Evolutionary conservation across 345 rosid species (phyloP).

Genomic region (Hibiscus tridactylites): DNA sequence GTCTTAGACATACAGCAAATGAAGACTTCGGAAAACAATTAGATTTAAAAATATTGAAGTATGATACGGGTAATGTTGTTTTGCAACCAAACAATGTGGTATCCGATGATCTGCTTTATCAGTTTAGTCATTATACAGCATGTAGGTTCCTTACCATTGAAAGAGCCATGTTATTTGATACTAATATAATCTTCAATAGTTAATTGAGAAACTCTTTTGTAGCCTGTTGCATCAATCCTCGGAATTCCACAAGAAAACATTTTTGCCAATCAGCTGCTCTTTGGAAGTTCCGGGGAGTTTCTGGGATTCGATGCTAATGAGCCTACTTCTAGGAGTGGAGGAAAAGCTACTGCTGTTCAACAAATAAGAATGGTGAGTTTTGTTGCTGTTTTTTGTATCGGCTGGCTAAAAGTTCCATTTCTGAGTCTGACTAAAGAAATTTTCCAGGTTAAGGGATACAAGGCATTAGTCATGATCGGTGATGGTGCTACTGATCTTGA

Average conservation of each 20-base stretch:
- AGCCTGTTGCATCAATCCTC: constrained; percentile 90
- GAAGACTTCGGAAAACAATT: not conserved
- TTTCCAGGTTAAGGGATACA: constrained; percentile 59
- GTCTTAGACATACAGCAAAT: not conserved
- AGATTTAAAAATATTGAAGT: not conserved
- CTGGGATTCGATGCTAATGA: constrained; percentile 72
- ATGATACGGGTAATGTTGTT: not conserved
- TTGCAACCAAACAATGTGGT: not conserved
- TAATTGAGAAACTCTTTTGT: constrained; percentile 15
- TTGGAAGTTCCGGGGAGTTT: constrained; percentile 69
- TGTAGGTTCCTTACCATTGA: not conserved
- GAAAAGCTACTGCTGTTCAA: constrained; percentile 89
- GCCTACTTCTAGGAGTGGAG: constrained; percentile 95
- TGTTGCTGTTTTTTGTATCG: not conserved
- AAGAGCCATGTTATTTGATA: not conserved
- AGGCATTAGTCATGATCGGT: constrained; percentile 82
- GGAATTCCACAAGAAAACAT: constrained; percentile 73
- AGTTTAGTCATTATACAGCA: not conserved
- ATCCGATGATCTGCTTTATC: not conserved
- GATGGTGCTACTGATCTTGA: constrained; percentile 99
- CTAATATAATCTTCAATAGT: not conserved
- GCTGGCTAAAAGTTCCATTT: constrained; percentile 5
- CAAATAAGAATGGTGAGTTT: constrained; percentile 60
- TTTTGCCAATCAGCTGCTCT: constrained; percentile 80
- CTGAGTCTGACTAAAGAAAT: constrained; percentile 13